These are phyloP conservation scores for Naganishia vishniacii DNA, from an alignment of 768 basidiomycete genomes.

Conservation along the genomic window DNA sequence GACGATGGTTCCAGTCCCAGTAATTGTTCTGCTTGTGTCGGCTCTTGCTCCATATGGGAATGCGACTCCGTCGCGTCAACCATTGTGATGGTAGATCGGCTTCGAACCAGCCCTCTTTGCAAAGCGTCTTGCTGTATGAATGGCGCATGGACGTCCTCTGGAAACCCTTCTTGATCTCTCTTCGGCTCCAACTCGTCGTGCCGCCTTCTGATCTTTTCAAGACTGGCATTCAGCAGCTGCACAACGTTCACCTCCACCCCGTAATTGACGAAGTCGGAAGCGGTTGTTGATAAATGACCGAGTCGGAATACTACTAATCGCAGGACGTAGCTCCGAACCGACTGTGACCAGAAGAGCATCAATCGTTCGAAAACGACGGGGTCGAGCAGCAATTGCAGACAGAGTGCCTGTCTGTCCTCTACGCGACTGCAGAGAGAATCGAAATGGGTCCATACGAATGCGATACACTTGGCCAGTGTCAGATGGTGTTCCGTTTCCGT, in stretches of 20 bases:
- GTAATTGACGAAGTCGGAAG: constrained; percentile 38
- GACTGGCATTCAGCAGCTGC: constrained; percentile 48
- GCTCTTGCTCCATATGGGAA: constrained; percentile 14
- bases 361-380: constrained; percentile 49
- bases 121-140: constrained; percentile 24
- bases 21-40: constrained; percentile 10
- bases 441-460: constrained; percentile 52
- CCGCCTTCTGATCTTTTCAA: constrained; percentile 50
- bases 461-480: constrained; percentile 50
- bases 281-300: constrained; percentile 46
- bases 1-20: constrained; percentile 22
- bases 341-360: constrained; percentile 50
- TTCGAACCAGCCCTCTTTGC: constrained; percentile 31
- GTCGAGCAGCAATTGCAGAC: constrained; percentile 49
- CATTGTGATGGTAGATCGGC: constrained; percentile 48
- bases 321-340: constrained; percentile 46
- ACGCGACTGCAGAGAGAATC: constrained; percentile 45
- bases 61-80: constrained; percentile 29
- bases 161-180: constrained; percentile 2
- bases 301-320: constrained; percentile 51
- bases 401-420: constrained; percentile 49
- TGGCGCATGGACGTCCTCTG: constrained; percentile 8
- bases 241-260: constrained; percentile 47
- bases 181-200: constrained; percentile 51
- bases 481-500: constrained; percentile 51